Base-by-base conservation (phyloP, 768 basidiomycete genomes). In the Leccinellum albellum region DNA sequence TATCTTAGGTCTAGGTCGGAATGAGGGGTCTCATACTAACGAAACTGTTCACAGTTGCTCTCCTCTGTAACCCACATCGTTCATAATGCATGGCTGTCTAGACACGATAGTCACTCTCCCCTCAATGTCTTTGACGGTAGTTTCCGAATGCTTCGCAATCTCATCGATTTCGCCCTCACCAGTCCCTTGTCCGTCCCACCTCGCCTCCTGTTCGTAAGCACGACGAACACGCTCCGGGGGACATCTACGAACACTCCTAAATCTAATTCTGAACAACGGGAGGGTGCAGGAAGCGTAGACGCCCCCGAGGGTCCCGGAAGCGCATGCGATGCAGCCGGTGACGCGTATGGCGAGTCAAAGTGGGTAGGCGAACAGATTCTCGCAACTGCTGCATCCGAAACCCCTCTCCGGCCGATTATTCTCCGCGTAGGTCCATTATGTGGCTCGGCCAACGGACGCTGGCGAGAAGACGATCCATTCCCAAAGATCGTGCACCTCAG, bases 401-500 rank as follows among this genome's bases (percentile, higher is more conserved):
- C 66, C 12, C 49, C 58, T 49, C 57, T 66, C 53, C 66, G 61
- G 61, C 63, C 61, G 2, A 64, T 73, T 28, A 60, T 68, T 10
- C 44, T 77, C 35, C 75, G 78, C 48, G 62, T 75, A 0, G 77
- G 78, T 5, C 75, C 75, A 52, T 61, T 79, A 0, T 64, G 66
- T 13, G 74, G 78, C 7, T 69, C 67, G 15, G 35, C 42, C 1
- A 74, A 72, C 51, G 78, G 78, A 1, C 66, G 65, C 26, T 78
- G 77, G 78, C 74, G 77, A 29, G 62, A 66, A 31, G 55, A 62
- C 21, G 73, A 78, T 37, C 75, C 70, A 67, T 57, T 76, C n/a
- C 78, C 76, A 6, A 57, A 62, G 26, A 60, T 78, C 32, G 68
- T 77, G 5, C 61, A 60, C 47, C 60, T 62, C 23, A 48, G 64